These are phyloP conservation scores for Hemileccinum impolitum DNA, from an alignment of 768 basidiomycete genomes.

Conservation along the genomic window DNA sequence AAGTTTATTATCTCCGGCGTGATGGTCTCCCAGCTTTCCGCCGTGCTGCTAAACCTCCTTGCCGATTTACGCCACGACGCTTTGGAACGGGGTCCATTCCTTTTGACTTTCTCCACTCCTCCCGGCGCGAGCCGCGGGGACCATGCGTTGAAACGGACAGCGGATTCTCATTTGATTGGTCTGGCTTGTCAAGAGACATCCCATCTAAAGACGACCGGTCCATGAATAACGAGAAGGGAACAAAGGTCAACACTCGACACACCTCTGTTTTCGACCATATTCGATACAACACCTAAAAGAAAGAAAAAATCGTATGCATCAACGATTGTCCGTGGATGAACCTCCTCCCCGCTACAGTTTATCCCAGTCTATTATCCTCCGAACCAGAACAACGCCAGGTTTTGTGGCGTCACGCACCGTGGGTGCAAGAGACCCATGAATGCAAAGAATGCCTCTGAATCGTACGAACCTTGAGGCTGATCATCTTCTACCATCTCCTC, in stretches of 20 bases:
- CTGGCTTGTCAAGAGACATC: constrained; percentile 51
- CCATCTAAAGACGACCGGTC: constrained; percentile 32
- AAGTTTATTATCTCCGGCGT: constrained; percentile 54
- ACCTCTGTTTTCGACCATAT: constrained; percentile 17
- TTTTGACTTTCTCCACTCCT: constrained; percentile 80
- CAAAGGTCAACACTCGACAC: constrained; percentile 3
- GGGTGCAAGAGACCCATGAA: constrained; percentile 58
- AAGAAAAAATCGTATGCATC: constrained; percentile 7
- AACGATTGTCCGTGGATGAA: constrained; percentile 9
- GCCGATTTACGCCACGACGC: constrained; percentile 59
- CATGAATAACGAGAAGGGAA: constrained; percentile 8
- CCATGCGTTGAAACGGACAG: constrained; percentile 76
- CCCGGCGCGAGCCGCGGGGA: constrained; percentile 68
- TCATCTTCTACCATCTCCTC: constrained; percentile 34
- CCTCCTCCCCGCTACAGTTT: neutral
- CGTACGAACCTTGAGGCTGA: constrained; percentile 57
- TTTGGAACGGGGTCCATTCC: constrained; percentile 56
- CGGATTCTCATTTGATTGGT: constrained; percentile 24
- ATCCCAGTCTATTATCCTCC: neutral
- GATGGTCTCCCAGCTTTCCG: constrained; percentile 70
- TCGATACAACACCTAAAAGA: constrained; percentile 17
- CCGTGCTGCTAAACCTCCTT: constrained; percentile 56
- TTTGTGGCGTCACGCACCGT: constrained; percentile 35
- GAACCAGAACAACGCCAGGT: constrained; percentile 35
- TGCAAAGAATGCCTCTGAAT: constrained; percentile 25